Evolutionary conservation across 441 rosid species (phyloP).

Genomic region (Capsella rubella): DNA sequence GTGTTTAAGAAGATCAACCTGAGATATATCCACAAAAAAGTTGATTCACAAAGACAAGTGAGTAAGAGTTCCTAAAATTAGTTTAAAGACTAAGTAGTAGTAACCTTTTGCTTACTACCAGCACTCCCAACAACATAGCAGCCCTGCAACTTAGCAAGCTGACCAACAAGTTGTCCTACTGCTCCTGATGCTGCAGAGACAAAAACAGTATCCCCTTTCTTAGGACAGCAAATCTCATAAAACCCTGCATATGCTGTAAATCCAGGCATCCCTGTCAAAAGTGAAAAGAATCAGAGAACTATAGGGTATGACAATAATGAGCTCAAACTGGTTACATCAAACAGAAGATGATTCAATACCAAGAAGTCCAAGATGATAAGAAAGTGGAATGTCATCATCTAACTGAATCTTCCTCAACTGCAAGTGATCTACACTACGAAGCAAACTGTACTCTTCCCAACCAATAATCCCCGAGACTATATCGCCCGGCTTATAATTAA

Average conservation of each 20-base stretch:
- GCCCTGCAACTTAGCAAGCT: conserved; percentile 79
- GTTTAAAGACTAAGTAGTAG: neutral
- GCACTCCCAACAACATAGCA: conserved; percentile 92
- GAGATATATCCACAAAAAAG: conserved; percentile 16
- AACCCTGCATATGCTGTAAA: conserved; percentile 84
- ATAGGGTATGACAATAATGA: neutral
- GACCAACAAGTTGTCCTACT: conserved; percentile 93
- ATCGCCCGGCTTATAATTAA: conserved; percentile 65
- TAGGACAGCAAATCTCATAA: conserved; percentile 72
- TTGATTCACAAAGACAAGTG: neutral
- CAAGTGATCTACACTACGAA: conserved; percentile 36
- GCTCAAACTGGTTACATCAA: neutral
- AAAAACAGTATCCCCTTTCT: conserved; percentile 68
- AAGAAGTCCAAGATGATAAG: conserved; percentile 83
- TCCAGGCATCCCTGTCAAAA: conserved; percentile 76
- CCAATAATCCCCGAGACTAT: conserved; percentile 60
- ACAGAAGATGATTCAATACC: conserved; percentile 50
- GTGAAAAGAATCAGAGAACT: neutral
- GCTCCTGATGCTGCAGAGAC: conserved; percentile 89
- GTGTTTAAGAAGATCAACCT: conserved; percentile 75
- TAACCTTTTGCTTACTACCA: conserved; percentile 71
- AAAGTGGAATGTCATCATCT: conserved; percentile 63
- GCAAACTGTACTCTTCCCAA: conserved; percentile 90
- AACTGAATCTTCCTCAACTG: conserved; percentile 64
- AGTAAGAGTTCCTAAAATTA: neutral